Conservation (phyloP, 192 early-diverging fungal genomes). For the Chytriomyces sp. region DNA sequence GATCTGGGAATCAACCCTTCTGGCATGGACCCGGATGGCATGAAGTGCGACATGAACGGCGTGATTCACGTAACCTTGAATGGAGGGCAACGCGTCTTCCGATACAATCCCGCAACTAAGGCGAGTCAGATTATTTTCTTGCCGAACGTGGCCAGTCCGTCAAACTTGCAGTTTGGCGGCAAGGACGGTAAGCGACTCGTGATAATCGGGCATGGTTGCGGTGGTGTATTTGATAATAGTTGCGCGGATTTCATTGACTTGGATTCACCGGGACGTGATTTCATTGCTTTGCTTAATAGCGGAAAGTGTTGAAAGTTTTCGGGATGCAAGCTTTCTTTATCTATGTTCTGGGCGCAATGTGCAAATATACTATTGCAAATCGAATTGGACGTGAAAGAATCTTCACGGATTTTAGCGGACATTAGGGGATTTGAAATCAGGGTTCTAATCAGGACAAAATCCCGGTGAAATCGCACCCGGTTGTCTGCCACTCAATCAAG, state of each 20-base stretch:
- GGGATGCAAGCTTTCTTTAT: too few species aligned
- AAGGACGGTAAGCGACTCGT: not conserved
- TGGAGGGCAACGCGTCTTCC: not conserved
- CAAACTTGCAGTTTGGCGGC: slow-evolving; percentile 4
- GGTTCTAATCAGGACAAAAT: too few species aligned
- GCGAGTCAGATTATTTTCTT: not conserved
- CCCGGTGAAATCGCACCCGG: too few species aligned
- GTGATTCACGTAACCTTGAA: not conserved
- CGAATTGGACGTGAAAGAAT: too few species aligned
- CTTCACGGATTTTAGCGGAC: too few species aligned
- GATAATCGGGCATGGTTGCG: not conserved
- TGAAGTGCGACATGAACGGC: slow-evolving; percentile 4
- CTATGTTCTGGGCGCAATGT: too few species aligned
- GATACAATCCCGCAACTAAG: not conserved
- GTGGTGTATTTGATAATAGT: not conserved
- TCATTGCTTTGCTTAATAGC: not conserved
- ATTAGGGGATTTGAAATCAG: too few species aligned
- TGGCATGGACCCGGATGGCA: slow-evolving; percentile 12
- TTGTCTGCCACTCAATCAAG: too few species aligned
- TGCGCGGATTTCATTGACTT: slow-evolving; percentile 2
- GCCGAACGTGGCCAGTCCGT: not conserved
- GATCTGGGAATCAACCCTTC: not conserved
- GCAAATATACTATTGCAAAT: too few species aligned
- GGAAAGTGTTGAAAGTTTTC: not conserved
- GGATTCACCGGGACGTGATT: not conserved